Evolutionary conservation across 768 basidiomycete genomes (phyloP).

Genomic region (Hemileccinum impolitum): DNA sequence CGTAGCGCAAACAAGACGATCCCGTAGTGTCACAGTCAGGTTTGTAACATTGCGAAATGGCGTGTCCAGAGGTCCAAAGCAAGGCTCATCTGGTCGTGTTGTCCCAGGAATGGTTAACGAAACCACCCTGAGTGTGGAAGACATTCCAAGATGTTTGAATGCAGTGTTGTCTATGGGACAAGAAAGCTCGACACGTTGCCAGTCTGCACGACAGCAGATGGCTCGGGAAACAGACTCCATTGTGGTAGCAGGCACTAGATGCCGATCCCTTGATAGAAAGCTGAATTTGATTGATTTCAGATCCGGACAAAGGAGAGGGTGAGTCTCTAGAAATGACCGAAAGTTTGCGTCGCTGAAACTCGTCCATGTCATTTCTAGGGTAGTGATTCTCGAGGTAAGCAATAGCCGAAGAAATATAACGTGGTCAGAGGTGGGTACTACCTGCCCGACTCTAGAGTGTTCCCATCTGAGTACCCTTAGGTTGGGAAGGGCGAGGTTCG

Average conservation of each 20-base stretch:
- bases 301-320: background rate
- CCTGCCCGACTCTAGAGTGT: background rate
- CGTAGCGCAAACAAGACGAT: background rate
- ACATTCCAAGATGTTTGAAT: conserved; percentile 2
- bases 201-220: background rate
- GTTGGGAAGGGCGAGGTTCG: background rate
- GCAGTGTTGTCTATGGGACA: background rate
- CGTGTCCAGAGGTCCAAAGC: background rate
- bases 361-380: background rate
- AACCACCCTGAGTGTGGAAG: background rate
- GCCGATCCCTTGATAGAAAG: background rate
- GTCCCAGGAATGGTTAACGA: background rate
- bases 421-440: background rate
- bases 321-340: background rate
- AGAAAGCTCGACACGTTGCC: background rate
- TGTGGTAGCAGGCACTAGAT: background rate
- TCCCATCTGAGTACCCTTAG: background rate
- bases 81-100: background rate
- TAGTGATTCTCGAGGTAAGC: background rate
- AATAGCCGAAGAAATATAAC: background rate
- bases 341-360: background rate
- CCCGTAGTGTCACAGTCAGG: background rate
- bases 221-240: background rate
- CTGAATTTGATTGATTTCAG: background rate
- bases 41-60: background rate